A percentile compares a stretch with the other conserved stretches of the same genome.
phyloP scores from a whole-genome alignment of 768 basidiomycete genomes.

The Termitomyces bulborhizus region DNA sequence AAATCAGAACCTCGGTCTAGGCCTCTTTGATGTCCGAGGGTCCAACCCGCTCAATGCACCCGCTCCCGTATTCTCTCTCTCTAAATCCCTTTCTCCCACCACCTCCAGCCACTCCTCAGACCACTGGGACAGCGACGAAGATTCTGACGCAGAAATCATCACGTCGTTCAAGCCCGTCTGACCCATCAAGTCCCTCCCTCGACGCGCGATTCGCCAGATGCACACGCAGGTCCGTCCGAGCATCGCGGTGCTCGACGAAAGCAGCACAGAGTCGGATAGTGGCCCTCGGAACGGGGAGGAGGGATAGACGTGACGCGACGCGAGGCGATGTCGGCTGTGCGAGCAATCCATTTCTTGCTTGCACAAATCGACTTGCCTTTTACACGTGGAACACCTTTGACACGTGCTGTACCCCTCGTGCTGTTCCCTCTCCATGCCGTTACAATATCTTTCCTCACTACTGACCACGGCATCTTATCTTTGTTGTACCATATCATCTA shows the following conservation, averaged over 20 bases:
- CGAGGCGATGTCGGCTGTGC: no score
- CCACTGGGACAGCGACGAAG: conserved; percentile 27
- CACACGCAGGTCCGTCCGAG: not conserved
- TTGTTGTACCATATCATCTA: no score
- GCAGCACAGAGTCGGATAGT: no score
- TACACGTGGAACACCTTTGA: no score
- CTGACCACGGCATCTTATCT: no score
- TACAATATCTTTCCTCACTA: no score
- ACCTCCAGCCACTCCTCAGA: conserved; percentile 19
- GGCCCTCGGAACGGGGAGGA: not conserved
- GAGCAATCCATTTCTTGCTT: no score
- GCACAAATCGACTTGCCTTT: no score
- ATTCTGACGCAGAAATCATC: conserved; percentile 31
- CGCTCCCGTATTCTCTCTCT: not conserved
- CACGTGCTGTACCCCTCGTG: no score
- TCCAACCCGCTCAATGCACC: not conserved
- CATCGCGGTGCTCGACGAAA: not conserved
- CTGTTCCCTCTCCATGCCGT: no score
- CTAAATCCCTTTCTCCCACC: not conserved
- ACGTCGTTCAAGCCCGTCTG: conserved; percentile 33
- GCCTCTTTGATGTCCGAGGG: conserved; percentile 43
- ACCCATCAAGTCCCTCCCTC: not conserved
- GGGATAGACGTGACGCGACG: not conserved
- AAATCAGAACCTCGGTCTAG: conserved; percentile 47
- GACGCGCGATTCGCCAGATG: not conserved